A percentile compares a stretch with the other conserved stretches of the same genome.
Conservation (phyloP, 371 early-diverging fungal genomes). For the Rhizomucor miehei region DNA sequence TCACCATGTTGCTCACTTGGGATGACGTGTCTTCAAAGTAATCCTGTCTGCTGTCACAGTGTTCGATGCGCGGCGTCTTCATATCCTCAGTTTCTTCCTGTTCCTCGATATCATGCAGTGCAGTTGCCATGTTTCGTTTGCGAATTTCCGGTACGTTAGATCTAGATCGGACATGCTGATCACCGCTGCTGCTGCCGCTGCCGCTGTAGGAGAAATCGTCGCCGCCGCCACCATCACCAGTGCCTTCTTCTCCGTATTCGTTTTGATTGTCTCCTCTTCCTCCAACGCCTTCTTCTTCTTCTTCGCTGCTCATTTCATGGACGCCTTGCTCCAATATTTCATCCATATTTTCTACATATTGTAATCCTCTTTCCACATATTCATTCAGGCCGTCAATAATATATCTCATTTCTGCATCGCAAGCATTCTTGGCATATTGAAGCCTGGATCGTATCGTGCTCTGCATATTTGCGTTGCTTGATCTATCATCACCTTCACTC, state of each 20-base stretch:
- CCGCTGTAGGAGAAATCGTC: too few species aligned
- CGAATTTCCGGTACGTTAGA: not conserved
- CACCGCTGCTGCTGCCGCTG: not conserved
- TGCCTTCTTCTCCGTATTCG: not conserved
- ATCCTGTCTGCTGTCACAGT: conserved; percentile 1
- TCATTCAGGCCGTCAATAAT: conserved; percentile 74
- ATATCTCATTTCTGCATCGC: conserved; percentile 52
- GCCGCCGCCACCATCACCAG: not conserved
- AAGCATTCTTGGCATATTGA: conserved; percentile 41
- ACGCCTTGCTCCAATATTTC: conserved; percentile 21
- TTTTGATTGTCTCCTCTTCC: conserved; percentile 5
- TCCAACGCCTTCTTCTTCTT: conserved; percentile 18
- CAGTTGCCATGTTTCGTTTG: conserved; percentile 4
- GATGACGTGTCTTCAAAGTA: conserved; percentile 1
- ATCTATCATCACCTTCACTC: conserved; percentile 11
- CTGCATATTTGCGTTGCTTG: conserved; percentile 14
- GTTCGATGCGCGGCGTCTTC: not conserved
- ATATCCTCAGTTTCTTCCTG: conserved; percentile 11
- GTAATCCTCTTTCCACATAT: conserved; percentile 64
- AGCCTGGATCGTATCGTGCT: conserved; percentile 35
- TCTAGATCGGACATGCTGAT: not conserved
- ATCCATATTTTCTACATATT: conserved; percentile 54
- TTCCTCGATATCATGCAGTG: conserved; percentile 21
- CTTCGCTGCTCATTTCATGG: conserved; percentile 18
- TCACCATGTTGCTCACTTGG: conserved; percentile 41